Conservation (phyloP, 2,329 filamentous ascomycete genomes). For the Trichoderma afroharzianum region DNA sequence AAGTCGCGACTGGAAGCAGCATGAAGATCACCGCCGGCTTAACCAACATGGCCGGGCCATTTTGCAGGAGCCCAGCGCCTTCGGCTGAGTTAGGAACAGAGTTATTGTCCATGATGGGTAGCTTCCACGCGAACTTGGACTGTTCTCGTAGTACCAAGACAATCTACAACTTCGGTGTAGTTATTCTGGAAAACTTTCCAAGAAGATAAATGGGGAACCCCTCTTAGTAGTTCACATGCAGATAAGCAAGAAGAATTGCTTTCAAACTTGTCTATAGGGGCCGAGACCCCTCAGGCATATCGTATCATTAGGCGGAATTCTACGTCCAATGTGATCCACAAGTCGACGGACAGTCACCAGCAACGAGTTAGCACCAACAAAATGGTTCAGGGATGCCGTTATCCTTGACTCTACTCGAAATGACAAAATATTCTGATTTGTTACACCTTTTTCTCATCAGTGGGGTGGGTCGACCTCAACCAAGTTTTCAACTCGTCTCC, state of each 20-base stretch:
- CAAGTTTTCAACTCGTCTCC: background rate
- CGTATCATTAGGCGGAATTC: background rate
- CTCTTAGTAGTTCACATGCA: background rate
- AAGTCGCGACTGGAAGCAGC: background rate
- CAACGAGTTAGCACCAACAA: background rate
- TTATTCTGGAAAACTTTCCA: background rate
- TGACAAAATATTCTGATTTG: background rate
- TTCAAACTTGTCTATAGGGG: background rate
- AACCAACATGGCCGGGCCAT: background rate
- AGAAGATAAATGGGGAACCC: background rate
- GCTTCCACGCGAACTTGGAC: background rate
- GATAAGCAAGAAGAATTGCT: background rate
- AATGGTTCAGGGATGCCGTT: background rate
- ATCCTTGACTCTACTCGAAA: background rate
- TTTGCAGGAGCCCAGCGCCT: background rate
- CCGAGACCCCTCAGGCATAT: background rate
- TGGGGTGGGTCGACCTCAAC: background rate
- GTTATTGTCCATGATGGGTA: background rate
- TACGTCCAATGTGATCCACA: background rate
- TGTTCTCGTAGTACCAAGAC: background rate
- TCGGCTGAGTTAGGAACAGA: background rate
- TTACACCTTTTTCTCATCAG: background rate
- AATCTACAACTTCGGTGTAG: background rate
- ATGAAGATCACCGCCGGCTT: background rate
- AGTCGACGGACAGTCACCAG: background rate